phyloP scores from a whole-genome alignment of 352 stramenopile species.

The Phytopythium delawarense region DNA sequence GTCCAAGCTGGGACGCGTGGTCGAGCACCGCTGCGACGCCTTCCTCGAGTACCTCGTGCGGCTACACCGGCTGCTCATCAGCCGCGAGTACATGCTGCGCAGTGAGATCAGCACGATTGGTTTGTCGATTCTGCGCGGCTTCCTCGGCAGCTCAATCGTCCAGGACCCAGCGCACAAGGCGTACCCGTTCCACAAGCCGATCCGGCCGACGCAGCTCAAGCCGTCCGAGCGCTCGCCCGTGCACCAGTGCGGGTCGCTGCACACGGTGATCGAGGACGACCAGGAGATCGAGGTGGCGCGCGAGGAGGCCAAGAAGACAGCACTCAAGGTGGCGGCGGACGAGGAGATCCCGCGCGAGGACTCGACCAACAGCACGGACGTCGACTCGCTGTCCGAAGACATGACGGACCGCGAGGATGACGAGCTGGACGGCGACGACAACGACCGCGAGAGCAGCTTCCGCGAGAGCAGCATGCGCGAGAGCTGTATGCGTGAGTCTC shows the following conservation, averaged over 20 bases:
- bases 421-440: constrained; percentile 8
- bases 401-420: constrained; percentile 37
- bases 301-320: constrained; percentile 8
- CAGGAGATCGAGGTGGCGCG: constrained; percentile 31
- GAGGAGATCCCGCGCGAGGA: constrained; percentile 31
- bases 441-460: constrained; percentile 11
- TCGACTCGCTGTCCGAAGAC: constrained; percentile 29
- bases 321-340: constrained; percentile 8
- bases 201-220: constrained; percentile 41
- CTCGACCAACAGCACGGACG: constrained; percentile 34
- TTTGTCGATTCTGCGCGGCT: constrained; percentile 62
- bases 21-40: constrained; percentile 56
- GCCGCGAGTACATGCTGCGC: constrained; percentile 46
- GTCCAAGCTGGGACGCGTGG: constrained; percentile 40
- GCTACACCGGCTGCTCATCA: constrained; percentile 60
- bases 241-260: constrained; percentile 55
- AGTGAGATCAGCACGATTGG: constrained; percentile 58
- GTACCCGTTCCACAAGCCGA: constrained; percentile 52
- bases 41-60: constrained; percentile 67
- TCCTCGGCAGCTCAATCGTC: constrained; percentile 57
- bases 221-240: constrained; percentile 41
- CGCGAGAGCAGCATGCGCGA: constrained; percentile 10
- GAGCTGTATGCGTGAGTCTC: constrained; percentile 26
- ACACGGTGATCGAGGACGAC: constrained; percentile 59
- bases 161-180: constrained; percentile 47